Evolutionary conservation across 108 stramenopile genomes (phyloP).

Genomic region (Conticribra weissflogii): DNA sequence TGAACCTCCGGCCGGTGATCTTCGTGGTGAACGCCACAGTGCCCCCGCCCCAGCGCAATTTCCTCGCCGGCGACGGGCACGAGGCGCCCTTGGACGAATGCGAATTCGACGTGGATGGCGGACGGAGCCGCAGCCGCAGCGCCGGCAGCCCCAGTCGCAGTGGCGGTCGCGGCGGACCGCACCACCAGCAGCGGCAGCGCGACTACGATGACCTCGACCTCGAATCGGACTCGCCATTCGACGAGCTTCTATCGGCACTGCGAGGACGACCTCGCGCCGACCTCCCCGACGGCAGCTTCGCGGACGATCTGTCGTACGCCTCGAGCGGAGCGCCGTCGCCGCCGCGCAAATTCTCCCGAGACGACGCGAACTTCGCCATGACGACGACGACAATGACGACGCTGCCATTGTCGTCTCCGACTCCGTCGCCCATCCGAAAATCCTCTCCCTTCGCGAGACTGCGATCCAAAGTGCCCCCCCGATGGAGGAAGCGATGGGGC

Average conservation of each 20-base stretch:
- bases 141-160: too few relatives aligned
- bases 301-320: background rate
- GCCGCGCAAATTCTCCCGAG: background rate
- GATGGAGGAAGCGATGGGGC: too few relatives aligned
- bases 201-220: background rate
- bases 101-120: too few relatives aligned
- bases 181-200: too few relatives aligned
- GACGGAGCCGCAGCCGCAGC: too few relatives aligned
- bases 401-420: background rate
- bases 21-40: constrained; percentile 11
- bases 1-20: constrained; percentile 9
- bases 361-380: background rate
- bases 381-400: background rate
- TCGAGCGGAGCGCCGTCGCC: background rate
- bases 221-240: background rate
- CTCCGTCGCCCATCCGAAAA: too few relatives aligned
- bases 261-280: background rate
- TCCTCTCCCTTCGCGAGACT: too few relatives aligned
- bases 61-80: too few relatives aligned
- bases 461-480: too few relatives aligned
- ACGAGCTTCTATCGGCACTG: background rate
- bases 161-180: too few relatives aligned
- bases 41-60: background rate
- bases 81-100: too few relatives aligned
- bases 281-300: background rate